Evolutionary conservation across 495 filamentous ascomycete genomes (phyloP).

Genomic region (Pyrenula massariospora): DNA sequence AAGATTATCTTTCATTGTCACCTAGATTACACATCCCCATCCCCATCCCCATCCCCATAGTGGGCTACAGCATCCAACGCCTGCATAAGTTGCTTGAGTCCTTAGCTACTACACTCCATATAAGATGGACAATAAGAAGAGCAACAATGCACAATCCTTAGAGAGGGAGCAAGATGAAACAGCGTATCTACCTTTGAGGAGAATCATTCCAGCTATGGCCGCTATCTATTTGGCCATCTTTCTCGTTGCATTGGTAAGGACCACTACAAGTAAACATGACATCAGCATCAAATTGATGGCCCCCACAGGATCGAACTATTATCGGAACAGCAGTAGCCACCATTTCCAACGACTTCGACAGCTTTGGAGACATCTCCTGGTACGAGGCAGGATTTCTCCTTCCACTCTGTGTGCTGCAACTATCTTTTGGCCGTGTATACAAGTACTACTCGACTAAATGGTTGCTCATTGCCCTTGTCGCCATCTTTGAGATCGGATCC

Average conservation of each 20-base stretch:
- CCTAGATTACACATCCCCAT: neutral
- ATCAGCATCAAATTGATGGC: neutral
- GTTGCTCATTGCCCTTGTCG: slow-evolving; percentile 9
- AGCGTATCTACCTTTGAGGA: neutral
- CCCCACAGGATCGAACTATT: slow-evolving; percentile 9
- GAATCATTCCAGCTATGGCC: neutral
- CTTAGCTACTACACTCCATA: neutral
- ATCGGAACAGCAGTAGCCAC: slow-evolving; percentile 28
- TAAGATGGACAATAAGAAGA: neutral
- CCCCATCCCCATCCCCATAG: too few species aligned
- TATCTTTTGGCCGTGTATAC: slow-evolving; percentile 8
- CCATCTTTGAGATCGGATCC: slow-evolving; percentile 12
- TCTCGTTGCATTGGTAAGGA: slow-evolving; percentile 19
- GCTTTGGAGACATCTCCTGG: slow-evolving; percentile 42
- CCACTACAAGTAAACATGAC: neutral
- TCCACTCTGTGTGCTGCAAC: slow-evolving; percentile 8
- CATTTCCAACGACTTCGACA: slow-evolving; percentile 40
- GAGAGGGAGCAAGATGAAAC: neutral
- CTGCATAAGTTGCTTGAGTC: neutral
- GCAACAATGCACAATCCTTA: neutral
- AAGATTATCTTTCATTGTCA: too few species aligned
- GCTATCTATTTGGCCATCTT: slow-evolving; percentile 11
- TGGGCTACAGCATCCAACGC: neutral
- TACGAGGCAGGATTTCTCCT: slow-evolving; percentile 23
- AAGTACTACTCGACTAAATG: slow-evolving; percentile 9